Evolutionary conservation across 495 filamentous ascomycete species (phyloP), one percentile per base, ranked within the genome.

Genomic region (Aspergillus diversus): DNA sequence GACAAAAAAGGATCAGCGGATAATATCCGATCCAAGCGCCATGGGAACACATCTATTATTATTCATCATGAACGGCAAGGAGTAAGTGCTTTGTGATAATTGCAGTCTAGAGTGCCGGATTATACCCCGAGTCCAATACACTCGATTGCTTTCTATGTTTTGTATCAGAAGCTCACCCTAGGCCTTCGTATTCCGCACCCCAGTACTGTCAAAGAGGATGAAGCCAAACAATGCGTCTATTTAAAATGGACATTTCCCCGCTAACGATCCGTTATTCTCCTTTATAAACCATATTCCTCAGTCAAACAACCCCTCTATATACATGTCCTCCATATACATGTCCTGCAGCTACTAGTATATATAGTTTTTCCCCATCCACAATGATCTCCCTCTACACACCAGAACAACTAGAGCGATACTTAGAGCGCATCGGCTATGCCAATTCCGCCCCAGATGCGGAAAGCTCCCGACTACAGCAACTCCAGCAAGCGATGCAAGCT

Each of bases 391-490:
- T 69, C 13, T 78, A 73, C 60, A 71, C 71, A 43, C 60, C 71
- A 15, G 34, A 66, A 0, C 74, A 78, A 39, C 55, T 80, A 4
- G 73, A 77, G 57, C 52, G 57, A 55, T 80, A 78, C 54, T 68
- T 80, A 7, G 27, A 66, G 49, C 75, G 74, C 27, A 76, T 77
- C 48, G 54, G 55, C 17, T 75, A 78, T 59, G 33, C 65, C n/a
- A 59, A 69, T 2, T 47, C 62, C 27, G 15, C 59, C 33, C 54
- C 47, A 33, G 35, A 48, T 46, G 34, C 65, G 35, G 21, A 33
- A 27, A 27, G 21, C 34, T 37, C 55, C 42, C 65, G 68, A 5
- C 63, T 76, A 5, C 60, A 69, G 31, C 51, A 69, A 57, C 52
- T 72, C 37, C 68, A 61, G 33, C 57, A 69, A 21, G 43, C 55